Evolutionary conservation across 208 protist species (phyloP).

Genomic region (Acanthamoeba royreba): DNA sequence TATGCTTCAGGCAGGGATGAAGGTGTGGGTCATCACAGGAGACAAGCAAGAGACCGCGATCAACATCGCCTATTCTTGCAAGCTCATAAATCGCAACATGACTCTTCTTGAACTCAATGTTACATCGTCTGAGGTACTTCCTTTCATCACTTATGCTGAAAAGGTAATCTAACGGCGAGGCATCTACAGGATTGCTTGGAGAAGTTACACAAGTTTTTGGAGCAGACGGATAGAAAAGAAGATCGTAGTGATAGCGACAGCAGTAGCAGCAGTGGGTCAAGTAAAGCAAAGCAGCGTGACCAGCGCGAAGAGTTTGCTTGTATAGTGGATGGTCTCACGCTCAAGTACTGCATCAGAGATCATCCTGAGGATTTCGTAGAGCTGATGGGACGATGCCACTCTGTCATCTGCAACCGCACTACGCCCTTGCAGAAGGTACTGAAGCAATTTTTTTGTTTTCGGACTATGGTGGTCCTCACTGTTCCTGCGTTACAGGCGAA

Average conservation of each 20-base stretch:
- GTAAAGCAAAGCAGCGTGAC: not conserved
- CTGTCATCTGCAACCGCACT: no score
- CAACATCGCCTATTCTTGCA: slow-evolving; percentile 62
- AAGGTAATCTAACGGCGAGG: no score
- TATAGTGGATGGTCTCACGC: no score
- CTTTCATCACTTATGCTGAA: no score
- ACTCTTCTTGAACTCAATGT: not conserved
- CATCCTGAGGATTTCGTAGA: no score
- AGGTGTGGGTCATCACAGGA: slow-evolving; percentile 95
- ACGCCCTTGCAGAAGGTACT: slow-evolving; percentile 90
- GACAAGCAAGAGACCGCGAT: slow-evolving; percentile 89
- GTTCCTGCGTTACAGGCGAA: slow-evolving; percentile 56
- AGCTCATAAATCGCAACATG: not conserved
- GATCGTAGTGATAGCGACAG: not conserved
- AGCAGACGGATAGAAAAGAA: not conserved
- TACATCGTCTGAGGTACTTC: not conserved
- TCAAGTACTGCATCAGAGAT: no score
- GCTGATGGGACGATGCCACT: no score
- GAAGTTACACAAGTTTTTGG: not conserved
- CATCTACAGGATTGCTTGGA: not conserved
- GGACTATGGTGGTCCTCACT: not conserved
- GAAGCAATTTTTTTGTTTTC: slow-evolving; percentile 64
- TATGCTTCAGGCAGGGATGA: slow-evolving; percentile 64
- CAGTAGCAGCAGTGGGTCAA: not conserved
- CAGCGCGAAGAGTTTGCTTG: not conserved